Evolutionary conservation across 2,329 filamentous ascomycete species (phyloP), one percentile per base, ranked within the genome.

Genomic region (Sclerotinia spermophila): DNA sequence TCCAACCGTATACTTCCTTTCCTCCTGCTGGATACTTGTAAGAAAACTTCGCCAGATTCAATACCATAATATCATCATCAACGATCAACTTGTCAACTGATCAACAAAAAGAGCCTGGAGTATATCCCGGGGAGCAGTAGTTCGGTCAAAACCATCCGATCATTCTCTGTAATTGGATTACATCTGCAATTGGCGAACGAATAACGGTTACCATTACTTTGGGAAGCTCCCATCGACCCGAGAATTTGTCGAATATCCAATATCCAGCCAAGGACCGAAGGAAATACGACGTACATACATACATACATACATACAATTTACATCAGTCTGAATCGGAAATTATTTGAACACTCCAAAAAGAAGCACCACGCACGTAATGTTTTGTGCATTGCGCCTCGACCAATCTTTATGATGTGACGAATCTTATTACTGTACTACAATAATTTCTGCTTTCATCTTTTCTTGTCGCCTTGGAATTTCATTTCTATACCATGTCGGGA

Each of bases 381-480:
- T 67, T 66, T 74, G 72, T 72, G 70, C 74, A 69, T 68, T 71
- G 72, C 71, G 62, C 66, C 71, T 64, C 69, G 67, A 72, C 71
- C 66, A 67, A 58, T 55, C 40, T 73, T 76, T 73, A 78, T 77
- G 74, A 77, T 77, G 76, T 74, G 72, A 77, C 73, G 73, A 73
- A 66, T 72, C 69, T 65, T 30, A 70, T 72, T 74, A 35, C 53
- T 73, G 64, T 68, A 72, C 51, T 55, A 61, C 67, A 71, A 70
- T 68, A 71, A 60, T 58, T 55, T 59, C 59, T 71, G 67, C 55
- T 65, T 42, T 65, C 35, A 38, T 30, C 69, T 68, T 67, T 44
- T 62, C 38, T 65, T 27, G 48, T 60, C 42, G 44, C 44, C 35
- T 35, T 58, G 58, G 35, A 53, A 45, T 65, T 48, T 33, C 59